Conservation (phyloP, 2,329 filamentous ascomycete genomes). For the Herpotrichia juniperi region DNA sequence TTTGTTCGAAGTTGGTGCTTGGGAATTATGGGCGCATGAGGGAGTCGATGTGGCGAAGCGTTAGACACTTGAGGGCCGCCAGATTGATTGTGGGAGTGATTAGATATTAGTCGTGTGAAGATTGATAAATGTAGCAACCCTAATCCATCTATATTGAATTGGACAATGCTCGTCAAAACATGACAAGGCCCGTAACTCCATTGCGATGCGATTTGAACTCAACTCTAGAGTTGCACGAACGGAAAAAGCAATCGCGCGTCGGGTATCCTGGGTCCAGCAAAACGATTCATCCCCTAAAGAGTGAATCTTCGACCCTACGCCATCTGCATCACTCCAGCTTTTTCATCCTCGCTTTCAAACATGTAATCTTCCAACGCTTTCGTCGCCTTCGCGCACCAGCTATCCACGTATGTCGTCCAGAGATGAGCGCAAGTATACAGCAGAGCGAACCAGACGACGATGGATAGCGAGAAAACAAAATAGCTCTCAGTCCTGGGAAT, state of each 20-base stretch:
- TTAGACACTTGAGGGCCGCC: too few species aligned
- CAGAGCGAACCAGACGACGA: conserved; percentile 54
- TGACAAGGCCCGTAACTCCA: background rate
- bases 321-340: conserved; percentile 32
- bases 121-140: background rate
- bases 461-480: conserved; percentile 49
- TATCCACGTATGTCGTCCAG: conserved; percentile 61
- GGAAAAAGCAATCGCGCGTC: background rate
- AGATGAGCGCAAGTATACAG: conserved; percentile 56
- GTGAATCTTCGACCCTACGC: conserved; percentile 17
- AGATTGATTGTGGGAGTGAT: too few species aligned
- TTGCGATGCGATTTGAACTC: background rate
- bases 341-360: conserved; percentile 51
- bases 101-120: background rate
- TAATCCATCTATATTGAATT: background rate
- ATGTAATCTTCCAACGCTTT: conserved; percentile 56
- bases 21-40: too few species aligned
- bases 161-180: background rate
- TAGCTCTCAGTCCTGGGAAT: conserved; percentile 48
- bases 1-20: too few species aligned
- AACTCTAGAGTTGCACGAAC: background rate
- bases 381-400: conserved; percentile 56
- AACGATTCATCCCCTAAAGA: background rate
- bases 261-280: conserved; percentile 1
- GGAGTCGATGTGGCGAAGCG: too few species aligned